phyloP scores from a whole-genome alignment of 352 stramenopile genomes.

The Pythium aristosporum region DNA sequence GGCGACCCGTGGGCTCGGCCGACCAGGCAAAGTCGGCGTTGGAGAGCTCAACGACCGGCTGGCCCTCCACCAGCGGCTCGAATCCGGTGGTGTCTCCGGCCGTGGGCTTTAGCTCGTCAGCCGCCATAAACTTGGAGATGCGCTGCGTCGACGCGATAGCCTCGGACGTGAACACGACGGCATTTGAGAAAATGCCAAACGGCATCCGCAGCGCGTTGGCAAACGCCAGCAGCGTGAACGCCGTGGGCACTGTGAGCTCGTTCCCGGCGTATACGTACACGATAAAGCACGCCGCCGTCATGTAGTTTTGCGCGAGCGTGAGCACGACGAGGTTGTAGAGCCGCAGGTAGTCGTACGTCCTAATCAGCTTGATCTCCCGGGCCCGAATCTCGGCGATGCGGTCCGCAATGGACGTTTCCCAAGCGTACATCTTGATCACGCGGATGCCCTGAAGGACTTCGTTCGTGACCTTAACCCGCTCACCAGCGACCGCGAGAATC shows the following conservation, averaged over 20 bases:
- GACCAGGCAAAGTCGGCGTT: slow-evolving; percentile 38
- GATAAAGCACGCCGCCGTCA: slow-evolving; percentile 12
- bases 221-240: slow-evolving; percentile 38
- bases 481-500: slow-evolving; percentile 43
- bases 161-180: slow-evolving; percentile 31
- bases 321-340: slow-evolving; percentile 18
- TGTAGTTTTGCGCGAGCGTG: slow-evolving; percentile 12
- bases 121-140: slow-evolving; percentile 23
- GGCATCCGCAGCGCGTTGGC: slow-evolving; percentile 33
- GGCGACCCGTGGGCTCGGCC: background rate
- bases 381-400: slow-evolving; percentile 42
- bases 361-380: slow-evolving; percentile 32
- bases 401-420: slow-evolving; percentile 48
- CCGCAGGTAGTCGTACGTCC: slow-evolving; percentile 20
- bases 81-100: background rate
- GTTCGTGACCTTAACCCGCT: slow-evolving; percentile 92
- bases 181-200: slow-evolving; percentile 38
- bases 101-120: slow-evolving; percentile 30
- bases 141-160: slow-evolving; percentile 24
- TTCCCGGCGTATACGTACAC: slow-evolving; percentile 19
- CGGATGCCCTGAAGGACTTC: slow-evolving; percentile 91
- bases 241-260: slow-evolving; percentile 11
- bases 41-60: slow-evolving; percentile 23
- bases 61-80: slow-evolving; percentile 6
- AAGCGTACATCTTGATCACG: slow-evolving; percentile 91